These are phyloP conservation scores for Boletus tylopilopsis DNA, from an alignment of 768 basidiomycete genomes.

Conservation along the genomic window DNA sequence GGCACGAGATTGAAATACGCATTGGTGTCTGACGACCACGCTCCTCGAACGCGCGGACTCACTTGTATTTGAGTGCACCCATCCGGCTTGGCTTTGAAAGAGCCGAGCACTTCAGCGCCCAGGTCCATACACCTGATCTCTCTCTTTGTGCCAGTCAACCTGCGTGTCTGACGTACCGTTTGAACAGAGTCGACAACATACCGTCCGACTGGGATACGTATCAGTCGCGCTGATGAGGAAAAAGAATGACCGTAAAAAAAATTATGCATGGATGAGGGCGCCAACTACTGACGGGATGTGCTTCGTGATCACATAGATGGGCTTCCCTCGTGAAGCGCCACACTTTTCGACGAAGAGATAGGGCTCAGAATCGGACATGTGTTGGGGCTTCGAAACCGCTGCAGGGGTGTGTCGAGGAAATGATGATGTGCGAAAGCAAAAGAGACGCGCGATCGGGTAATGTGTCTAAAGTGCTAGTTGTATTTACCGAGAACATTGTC, in stretches of 20 bases:
- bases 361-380: conserved; percentile 31
- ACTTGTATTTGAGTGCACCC: conserved; percentile 43
- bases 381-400: conserved; percentile 9
- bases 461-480: conserved; percentile 23
- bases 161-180: neutral
- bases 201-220: conserved; percentile 32
- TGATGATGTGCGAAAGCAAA: conserved; percentile 25
- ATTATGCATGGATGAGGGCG: conserved; percentile 7
- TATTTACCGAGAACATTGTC: conserved; percentile 31
- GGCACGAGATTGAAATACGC: neutral
- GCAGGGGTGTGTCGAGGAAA: conserved; percentile 9
- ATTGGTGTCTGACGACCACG: neutral
- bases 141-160: conserved; percentile 26
- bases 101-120: conserved; percentile 36
- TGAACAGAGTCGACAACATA: conserved; percentile 16
- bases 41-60: conserved; percentile 6
- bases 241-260: conserved; percentile 17
- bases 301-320: conserved; percentile 43
- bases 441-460: conserved; percentile 22
- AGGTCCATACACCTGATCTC: conserved; percentile 44
- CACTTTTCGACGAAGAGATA: conserved; percentile 41
- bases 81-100: conserved; percentile 38
- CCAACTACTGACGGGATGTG: conserved; percentile 39
- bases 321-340: conserved; percentile 38
- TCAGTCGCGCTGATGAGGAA: conserved; percentile 26